Evolutionary conservation across 1,284 basidiomycete species (phyloP), one percentile per base, ranked within the genome.

Genomic region (Cutaneotrichosporon spelunceum): DNA sequence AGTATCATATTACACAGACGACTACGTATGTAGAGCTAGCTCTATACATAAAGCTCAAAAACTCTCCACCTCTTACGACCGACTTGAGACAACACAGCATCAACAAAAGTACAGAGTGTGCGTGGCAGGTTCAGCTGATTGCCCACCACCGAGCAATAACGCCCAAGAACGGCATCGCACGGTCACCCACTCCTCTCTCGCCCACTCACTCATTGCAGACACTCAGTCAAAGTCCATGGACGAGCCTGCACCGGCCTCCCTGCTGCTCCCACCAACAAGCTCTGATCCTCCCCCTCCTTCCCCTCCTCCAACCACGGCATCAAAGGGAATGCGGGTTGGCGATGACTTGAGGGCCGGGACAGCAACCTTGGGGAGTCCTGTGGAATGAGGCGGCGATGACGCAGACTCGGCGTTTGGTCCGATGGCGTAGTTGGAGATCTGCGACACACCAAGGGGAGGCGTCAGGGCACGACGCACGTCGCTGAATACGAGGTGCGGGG

Each of bases 151-250:
- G 39, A 7, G 39, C 39, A 42, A 42, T 19, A 39, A 2, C 39
- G 19, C 39, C 39, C 39, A 42, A 42, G 16, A 42, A 42, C 2
- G 39, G 19, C n/a, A n/a, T n/a, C 39, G n/a, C 39, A 42, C 39
- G 19, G 6, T 14, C 16, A 39, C 11, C 14, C 13, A 6, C 30
- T 33, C 42, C 42, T 21, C 44, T 45, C 23, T 21, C 19, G 23
- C 19, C 14, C 19, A 45, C 44, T 21, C 19, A 4, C 19, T 21
- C n/a, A 45, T 24, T 21, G 24, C 8, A 27, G 11, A 21, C 19
- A 26, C 24, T 50, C 26, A 50, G 48, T 50, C 48, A 50, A 50
- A 8, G 48, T 50, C 48, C 48, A 50, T 30, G 27, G 48, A 16
- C 19, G 48, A 50, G 48, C 27, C 26, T 10, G 13, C 48, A 14